These are phyloP conservation scores for Aspergillus transmontanensis DNA, from an alignment of 2,329 filamentous ascomycete species.

Conservation along the genomic window DNA sequence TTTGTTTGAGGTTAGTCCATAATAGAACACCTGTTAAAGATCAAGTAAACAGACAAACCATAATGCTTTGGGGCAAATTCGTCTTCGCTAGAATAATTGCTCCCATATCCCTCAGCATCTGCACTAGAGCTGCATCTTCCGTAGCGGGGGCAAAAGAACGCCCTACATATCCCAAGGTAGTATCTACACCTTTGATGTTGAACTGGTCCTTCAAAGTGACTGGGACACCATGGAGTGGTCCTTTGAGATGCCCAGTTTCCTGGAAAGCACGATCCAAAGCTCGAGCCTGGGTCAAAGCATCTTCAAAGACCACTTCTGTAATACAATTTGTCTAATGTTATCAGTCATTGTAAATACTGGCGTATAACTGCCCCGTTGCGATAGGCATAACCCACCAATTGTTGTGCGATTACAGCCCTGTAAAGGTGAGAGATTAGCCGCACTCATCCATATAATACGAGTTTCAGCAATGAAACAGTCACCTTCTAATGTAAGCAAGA, in stretches of 20 bases:
- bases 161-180: constrained; percentile 61
- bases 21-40: not conserved
- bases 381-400: constrained; percentile 22
- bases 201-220: constrained; percentile 65
- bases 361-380: not conserved
- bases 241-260: constrained; percentile 45
- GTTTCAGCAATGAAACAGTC: not conserved
- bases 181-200: constrained; percentile 59
- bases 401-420: constrained; percentile 34
- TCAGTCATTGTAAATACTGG: not conserved
- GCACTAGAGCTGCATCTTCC: constrained; percentile 54
- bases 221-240: constrained; percentile 57
- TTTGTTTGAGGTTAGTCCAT: constrained; percentile 22
- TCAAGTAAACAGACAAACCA: constrained; percentile 39
- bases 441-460: not conserved
- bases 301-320: constrained; percentile 40
- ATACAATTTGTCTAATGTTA: constrained; percentile 38
- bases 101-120: constrained; percentile 52
- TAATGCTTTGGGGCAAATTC: constrained; percentile 55
- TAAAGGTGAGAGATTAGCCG: not conserved
- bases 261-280: constrained; percentile 31
- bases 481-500: constrained; percentile 39
- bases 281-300: constrained; percentile 35
- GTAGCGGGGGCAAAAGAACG: constrained; percentile 52
- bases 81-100: constrained; percentile 59